A percentile compares a stretch with the other conserved stretches of the same genome.
Evolutionary conservation across 2,329 filamentous ascomycete species (phyloP).

Genomic region (Metarhizium brunneum): DNA sequence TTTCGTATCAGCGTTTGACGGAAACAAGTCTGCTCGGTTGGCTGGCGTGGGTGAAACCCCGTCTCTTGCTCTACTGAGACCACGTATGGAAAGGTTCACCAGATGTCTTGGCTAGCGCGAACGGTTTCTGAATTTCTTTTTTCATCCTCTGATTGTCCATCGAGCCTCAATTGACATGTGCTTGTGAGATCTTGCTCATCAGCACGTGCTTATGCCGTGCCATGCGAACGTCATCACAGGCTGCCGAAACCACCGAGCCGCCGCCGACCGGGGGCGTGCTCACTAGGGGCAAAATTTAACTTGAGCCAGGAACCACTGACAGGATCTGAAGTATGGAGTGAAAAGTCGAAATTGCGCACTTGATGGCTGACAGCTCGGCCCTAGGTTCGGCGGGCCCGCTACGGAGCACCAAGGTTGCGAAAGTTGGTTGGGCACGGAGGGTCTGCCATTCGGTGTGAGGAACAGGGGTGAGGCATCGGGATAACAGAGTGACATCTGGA

Average conservation of each 20-base stretch:
- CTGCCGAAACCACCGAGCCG: background rate
- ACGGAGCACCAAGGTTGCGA: background rate
- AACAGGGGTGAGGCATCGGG: no score
- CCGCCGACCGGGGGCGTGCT: background rate
- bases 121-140: background rate
- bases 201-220: background rate
- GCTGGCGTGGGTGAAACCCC: no score
- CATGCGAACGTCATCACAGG: conserved; percentile 1
- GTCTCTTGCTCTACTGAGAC: no score
- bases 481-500: no score
- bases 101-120: no score
- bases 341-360: no score
- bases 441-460: no score
- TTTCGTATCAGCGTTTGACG: no score
- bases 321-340: no score
- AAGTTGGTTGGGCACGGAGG: no score
- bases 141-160: background rate
- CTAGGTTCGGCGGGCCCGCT: background rate
- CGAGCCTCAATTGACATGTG: background rate
- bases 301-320: background rate
- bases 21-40: no score
- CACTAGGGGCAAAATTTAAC: background rate
- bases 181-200: background rate
- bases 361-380: background rate
- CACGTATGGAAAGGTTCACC: no score